Evolutionary conservation across 2,329 filamentous ascomycete species (phyloP), one percentile per base, ranked within the genome.

Genomic region (Fusarium nygamai): DNA sequence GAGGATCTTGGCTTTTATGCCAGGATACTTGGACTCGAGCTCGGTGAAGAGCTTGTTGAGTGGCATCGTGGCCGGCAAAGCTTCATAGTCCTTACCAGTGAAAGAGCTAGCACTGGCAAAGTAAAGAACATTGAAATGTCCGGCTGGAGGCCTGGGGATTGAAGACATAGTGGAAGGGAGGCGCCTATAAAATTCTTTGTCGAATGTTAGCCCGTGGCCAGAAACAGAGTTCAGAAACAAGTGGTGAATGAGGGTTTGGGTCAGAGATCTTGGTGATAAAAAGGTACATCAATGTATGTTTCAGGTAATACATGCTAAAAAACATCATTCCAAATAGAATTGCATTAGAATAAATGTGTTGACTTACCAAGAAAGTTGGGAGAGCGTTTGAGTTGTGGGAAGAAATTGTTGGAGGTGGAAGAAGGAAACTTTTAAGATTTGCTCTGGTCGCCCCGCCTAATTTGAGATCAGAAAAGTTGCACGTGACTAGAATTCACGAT

Each of bases 101-200:
- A 89, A 93, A 38, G 92, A 92, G 65, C 89, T 88, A 20, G 93
- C 93, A 71, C 90, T 89, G 66, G 94, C 94, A 83, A 97, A 97
- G 84, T 96, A 97, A 63, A 96, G 89, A 51, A 97, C 85, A 65
- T 88, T 93, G 84, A 96, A 97, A 74, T 93, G 88, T n/a, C 88
- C 91, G 48, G 84, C 73, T 2, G 90, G 89, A 17, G 88, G 82
- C 70, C 86, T 88, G 1, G 86, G 79, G 4, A 81, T 74, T 36
- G 83, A 79, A 19, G 80, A 78, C 82, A 85, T 85, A 29, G 48
- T 71, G 24, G 44, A 27, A 41, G 44, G 7, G 22, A 27, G 38
- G 39, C 41, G 47, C 61, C 73, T 72, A 60, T 31, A 38, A 34
- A 13, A 33, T 64, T 67, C 60, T 73, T 74, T 34, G 29, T 46